These are phyloP conservation scores for Rhazya stricta DNA, from an alignment of 257 asterid genomes.

Conservation along the genomic window DNA sequence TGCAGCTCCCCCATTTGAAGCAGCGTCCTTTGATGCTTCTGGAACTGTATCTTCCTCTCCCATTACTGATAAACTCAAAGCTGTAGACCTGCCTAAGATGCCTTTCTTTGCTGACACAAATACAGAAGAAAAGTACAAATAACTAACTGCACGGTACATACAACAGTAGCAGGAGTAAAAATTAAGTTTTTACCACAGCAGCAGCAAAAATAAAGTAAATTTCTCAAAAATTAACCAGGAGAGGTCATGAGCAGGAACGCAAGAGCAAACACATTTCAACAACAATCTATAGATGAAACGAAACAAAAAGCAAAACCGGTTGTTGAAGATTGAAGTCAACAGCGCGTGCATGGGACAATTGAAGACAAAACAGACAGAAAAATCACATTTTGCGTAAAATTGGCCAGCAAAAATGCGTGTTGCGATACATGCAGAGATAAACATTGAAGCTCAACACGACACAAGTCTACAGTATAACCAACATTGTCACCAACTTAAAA, in stretches of 20 bases:
- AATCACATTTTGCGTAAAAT: not conserved
- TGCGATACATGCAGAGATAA: not conserved
- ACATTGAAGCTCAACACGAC: not conserved
- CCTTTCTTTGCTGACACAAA: conserved; percentile 10
- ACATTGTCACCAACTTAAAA: not conserved
- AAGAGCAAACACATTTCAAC: not conserved
- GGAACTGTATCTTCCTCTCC: conserved; percentile 52
- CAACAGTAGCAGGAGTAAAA: not conserved
- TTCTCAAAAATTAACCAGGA: not conserved
- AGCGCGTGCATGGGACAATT: not conserved
- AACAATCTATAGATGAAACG: not conserved
- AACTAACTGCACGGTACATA: not conserved
- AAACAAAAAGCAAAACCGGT: not conserved
- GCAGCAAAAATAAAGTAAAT: not conserved
- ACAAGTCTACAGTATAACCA: conserved; percentile 9
- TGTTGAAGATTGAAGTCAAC: not conserved
- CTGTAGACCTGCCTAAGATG: not conserved
- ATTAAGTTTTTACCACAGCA: not conserved
- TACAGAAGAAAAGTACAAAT: not conserved
- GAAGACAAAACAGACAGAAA: not conserved
- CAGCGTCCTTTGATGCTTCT: conserved; percentile 32
- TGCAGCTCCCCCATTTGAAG: conserved; percentile 32
- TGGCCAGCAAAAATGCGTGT: not conserved
- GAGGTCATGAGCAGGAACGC: not conserved
- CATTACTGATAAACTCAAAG: conserved; percentile 36